Percentiles rank a stretch among this genome's conserved stretches.
Evolutionary conservation across 2,329 filamentous ascomycete species (phyloP).

Genomic region (Botrytis aclada): DNA sequence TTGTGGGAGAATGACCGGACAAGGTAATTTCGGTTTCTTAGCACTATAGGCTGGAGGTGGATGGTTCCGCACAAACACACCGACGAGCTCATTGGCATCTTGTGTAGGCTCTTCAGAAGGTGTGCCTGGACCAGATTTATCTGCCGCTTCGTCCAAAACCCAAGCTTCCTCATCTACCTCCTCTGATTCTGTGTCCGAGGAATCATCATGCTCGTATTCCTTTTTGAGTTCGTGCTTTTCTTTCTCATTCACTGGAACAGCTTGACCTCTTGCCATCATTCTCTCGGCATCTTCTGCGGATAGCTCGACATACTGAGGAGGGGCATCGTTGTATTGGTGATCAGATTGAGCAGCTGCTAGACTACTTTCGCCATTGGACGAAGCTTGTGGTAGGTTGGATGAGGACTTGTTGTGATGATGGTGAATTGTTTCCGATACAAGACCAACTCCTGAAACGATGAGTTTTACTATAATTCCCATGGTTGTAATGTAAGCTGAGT

Average conservation of each 20-base stretch:
- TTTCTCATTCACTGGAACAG: constrained; percentile 21
- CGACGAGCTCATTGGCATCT: constrained; percentile 21
- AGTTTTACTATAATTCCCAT: constrained; percentile 31
- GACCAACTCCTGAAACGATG: constrained; percentile 32
- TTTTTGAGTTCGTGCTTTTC: constrained; percentile 19
- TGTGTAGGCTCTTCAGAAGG: constrained; percentile 14
- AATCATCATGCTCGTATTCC: constrained; percentile 19
- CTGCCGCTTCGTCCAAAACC: constrained; percentile 31
- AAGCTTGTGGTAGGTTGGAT: background rate
- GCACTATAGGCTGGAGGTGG: constrained; percentile 25
- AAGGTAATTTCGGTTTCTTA: constrained; percentile 34
- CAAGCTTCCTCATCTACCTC: constrained; percentile 33
- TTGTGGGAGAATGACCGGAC: constrained; percentile 52
- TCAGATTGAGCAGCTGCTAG: constrained; percentile 2
- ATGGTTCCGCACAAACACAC: constrained; percentile 26
- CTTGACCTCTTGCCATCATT: constrained; percentile 27
- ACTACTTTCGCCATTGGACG: constrained; percentile 25
- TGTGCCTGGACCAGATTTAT: background rate
- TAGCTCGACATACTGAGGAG: constrained; percentile 31
- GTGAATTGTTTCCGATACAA: constrained; percentile 31
- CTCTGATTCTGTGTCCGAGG: constrained; percentile 23
- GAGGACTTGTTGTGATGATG: constrained; percentile 22
- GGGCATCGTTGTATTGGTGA: constrained; percentile 19
- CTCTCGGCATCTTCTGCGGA: constrained; percentile 23
- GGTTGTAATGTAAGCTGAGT: background rate